Evolutionary conservation across 2,329 filamentous ascomycete species (phyloP).

Genomic region (Clonostachys rhizophaga): DNA sequence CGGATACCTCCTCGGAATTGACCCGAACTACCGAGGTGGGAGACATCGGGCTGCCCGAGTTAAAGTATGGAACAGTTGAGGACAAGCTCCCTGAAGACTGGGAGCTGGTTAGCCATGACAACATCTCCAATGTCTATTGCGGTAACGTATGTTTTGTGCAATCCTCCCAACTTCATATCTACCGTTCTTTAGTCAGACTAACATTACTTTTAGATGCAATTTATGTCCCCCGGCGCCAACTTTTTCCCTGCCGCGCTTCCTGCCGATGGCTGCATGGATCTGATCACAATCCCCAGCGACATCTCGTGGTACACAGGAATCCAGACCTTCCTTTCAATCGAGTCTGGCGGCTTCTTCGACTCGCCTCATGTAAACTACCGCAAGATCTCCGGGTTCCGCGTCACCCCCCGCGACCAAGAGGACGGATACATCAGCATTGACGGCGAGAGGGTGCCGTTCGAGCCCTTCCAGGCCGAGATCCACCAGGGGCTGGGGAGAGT

Average conservation of each 20-base stretch:
- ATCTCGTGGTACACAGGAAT: constrained; percentile 63
- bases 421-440: constrained; percentile 91
- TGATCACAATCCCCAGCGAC: constrained; percentile 76
- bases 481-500: constrained; percentile 79
- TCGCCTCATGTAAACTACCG: constrained; percentile 72
- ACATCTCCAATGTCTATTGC: constrained; percentile 86
- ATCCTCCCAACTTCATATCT: background rate
- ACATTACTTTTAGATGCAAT: constrained; percentile 61
- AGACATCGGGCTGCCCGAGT: constrained; percentile 58
- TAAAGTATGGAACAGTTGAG: constrained; percentile 76
- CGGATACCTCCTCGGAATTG: background rate
- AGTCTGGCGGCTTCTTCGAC: constrained; percentile 74
- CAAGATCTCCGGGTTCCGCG: constrained; percentile 83
- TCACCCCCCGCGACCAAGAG: constrained; percentile 67
- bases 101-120: constrained; percentile 68
- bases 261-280: constrained; percentile 80
- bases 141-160: constrained; percentile 62
- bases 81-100: constrained; percentile 75
- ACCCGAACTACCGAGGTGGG: constrained; percentile 4
- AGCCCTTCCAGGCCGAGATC: constrained; percentile 86
- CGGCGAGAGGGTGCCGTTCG: constrained; percentile 82
- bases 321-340: constrained; percentile 66
- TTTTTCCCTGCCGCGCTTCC: constrained; percentile 85
- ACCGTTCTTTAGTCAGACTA: constrained; percentile 2
- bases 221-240: constrained; percentile 80